Evolutionary conservation across 208 protist genomes (phyloP), one percentile per base, ranked within the genome.

Genomic region (Leishmania lainsoni): DNA sequence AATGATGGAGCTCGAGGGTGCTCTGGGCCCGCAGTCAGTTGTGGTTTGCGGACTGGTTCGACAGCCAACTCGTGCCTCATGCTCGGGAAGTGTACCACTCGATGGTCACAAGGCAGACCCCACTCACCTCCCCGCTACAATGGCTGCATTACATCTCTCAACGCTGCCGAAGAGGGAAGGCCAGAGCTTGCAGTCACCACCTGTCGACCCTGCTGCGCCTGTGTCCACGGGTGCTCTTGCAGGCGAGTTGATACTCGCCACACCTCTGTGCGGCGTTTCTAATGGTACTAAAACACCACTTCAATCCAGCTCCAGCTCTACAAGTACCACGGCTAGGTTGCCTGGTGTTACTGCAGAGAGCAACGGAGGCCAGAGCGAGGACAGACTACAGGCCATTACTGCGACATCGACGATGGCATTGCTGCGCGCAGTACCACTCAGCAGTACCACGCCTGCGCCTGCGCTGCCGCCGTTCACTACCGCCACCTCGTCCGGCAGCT

Each of bases 21-120:
- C 85, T 9, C 85, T 97, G 17, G 90, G 94, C 0, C 89, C 92
- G 72, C 94, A 97, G 81, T 90, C 94, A 6, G 92, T 94, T 12
- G 90, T 97, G 29, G 87, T 95, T 3, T 97, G 94, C 51, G 94
- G 94, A 0, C 83, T 97, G 48, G 20, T 90, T 49, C 81, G 83
- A 20, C 81, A 45, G 22, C 68, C 39, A 48, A 26, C 70, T n/a
- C 70, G 54, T 42, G 3, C 29, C 16, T 10, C 45, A 45, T 26
- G 72, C 14, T 39, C 35, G 35, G 35, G 35, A 39, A 42, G 65
- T 35, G 65, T 4, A 70, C 65, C 65, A 2, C 65, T 26, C 10
- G 10, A 26, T 10, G 4, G 17, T 5, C 65, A 48, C 35, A 39
- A 5, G 48, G 66, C n/a, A 26, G 76, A 35, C 12, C 32, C 58